phyloP scores from a whole-genome alignment of 805 yeast species.

The Ogataea zsoltii region DNA sequence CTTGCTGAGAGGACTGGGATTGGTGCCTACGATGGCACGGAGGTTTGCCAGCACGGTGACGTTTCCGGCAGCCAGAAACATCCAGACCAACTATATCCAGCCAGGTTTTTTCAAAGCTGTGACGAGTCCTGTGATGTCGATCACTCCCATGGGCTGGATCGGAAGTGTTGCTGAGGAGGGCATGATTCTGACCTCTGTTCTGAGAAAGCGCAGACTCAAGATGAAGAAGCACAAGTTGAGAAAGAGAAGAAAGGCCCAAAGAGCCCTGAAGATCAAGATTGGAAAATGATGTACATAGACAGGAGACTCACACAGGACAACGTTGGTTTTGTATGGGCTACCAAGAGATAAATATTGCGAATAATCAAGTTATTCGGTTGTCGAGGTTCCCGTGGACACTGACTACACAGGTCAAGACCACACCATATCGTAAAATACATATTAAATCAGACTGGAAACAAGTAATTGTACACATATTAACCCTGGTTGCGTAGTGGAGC shows the following conservation, averaged over 20 bases:
- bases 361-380: no score
- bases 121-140: not conserved
- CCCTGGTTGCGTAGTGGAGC: no score
- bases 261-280: conserved; percentile 74
- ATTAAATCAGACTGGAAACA: no score
- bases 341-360: no score
- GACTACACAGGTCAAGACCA: no score
- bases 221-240: conserved; percentile 97
- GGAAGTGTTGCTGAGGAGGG: conserved; percentile 8
- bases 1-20: conserved; percentile 4
- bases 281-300: conserved; percentile 37
- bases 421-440: no score
- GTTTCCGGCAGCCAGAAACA: not conserved
- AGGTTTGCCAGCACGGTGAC: conserved; percentile 10
- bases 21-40: conserved; percentile 6
- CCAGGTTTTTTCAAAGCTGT: not conserved
- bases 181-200: conserved; percentile 62
- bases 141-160: conserved; percentile 3
- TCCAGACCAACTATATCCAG: not conserved
- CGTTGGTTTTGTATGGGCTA: no score
- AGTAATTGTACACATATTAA: no score
- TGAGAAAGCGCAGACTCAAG: conserved; percentile 85
- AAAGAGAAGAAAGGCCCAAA: conserved; percentile 94
- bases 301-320: not conserved
- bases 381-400: no score